Evolutionary conservation across 179 eudicot genomes (phyloP).

Genomic region (Camellia oleifera): DNA sequence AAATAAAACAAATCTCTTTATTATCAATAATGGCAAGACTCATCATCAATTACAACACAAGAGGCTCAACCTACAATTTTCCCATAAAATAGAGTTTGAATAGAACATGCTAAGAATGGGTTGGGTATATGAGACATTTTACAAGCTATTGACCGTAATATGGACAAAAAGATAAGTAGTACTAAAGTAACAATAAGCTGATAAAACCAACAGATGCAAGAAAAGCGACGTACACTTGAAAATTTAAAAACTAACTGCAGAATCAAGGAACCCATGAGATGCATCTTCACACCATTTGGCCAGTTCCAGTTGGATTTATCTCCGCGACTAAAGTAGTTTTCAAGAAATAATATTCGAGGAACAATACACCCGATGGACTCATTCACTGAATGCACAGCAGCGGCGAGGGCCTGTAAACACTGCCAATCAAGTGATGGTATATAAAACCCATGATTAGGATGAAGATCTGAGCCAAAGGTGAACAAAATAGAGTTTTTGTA

Average conservation of each 20-base stretch:
- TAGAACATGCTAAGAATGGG: not conserved
- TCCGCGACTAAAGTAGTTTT: conserved; percentile 57
- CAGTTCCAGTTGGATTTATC: conserved; percentile 84
- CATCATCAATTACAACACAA: not conserved
- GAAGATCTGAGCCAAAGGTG: not conserved
- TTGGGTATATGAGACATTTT: not conserved
- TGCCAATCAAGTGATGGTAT: conserved; percentile 31
- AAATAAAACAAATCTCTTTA: not conserved
- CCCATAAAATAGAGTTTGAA: not conserved
- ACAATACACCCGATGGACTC: conserved; percentile 64
- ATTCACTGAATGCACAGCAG: conserved; percentile 52
- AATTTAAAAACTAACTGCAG: conserved; percentile 72
- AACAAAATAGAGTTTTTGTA: not conserved
- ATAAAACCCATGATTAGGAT: conserved; percentile 7
- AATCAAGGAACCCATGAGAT: conserved; percentile 80
- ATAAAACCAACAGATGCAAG: conserved; percentile 13
- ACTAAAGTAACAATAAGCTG: not conserved
- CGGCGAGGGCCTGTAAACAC: conserved; percentile 86
- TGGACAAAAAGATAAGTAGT: not conserved
- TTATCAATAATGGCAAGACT: not conserved
- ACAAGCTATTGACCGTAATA: not conserved
- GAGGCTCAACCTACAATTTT: not conserved
- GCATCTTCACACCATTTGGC: conserved; percentile 67
- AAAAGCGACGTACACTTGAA: conserved; percentile 63
- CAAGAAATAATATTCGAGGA: conserved; percentile 74